Evolutionary conservation across 2,329 filamentous ascomycete species (phyloP).

Genomic region (Penicillium sclerotigenum): DNA sequence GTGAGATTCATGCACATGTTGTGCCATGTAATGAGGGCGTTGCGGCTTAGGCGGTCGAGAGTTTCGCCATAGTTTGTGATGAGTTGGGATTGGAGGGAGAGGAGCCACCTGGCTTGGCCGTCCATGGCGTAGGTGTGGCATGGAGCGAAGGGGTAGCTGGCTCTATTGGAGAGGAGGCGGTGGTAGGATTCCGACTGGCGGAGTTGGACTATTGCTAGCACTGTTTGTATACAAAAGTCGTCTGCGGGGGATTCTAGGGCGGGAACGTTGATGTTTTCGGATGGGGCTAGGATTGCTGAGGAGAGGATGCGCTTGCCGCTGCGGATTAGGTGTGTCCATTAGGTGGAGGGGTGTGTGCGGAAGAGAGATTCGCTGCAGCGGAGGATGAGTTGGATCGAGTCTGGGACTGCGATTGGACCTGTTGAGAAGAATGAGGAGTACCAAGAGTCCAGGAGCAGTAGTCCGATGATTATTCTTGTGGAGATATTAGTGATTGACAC

Average conservation of each 20-base stretch:
- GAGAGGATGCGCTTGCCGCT: conserved; percentile 35
- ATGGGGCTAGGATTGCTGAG: conserved; percentile 35
- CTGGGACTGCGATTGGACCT: conserved; percentile 47
- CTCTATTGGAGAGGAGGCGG: conserved; percentile 40
- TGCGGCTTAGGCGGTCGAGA: conserved; percentile 47
- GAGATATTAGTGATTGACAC: conserved; percentile 6
- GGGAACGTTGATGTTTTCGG: conserved; percentile 36
- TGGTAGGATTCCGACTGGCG: conserved; percentile 45
- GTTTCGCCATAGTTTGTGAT: conserved; percentile 40
- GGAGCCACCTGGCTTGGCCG: conserved; percentile 42
- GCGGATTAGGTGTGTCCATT: conserved; percentile 39
- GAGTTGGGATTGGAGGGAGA: conserved; percentile 33
- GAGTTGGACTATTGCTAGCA: conserved; percentile 42
- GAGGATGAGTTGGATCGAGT: conserved; percentile 47
- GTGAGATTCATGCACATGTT: conserved; percentile 53
- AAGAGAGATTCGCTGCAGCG: conserved; percentile 48
- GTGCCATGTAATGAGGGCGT: conserved; percentile 53
- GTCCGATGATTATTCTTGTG: conserved; percentile 45
- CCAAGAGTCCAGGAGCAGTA: conserved; percentile 49
- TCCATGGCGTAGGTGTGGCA: conserved; percentile 50
- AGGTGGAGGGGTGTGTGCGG: conserved; percentile 38
- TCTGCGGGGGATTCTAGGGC: conserved; percentile 32
- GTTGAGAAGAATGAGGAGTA: conserved; percentile 49
- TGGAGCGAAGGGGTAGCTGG: conserved; percentile 42
- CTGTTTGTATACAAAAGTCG: conserved; percentile 37